These are phyloP conservation scores for Pythium apleroticum DNA, from an alignment of 352 stramenopile genomes.

Conservation along the genomic window DNA sequence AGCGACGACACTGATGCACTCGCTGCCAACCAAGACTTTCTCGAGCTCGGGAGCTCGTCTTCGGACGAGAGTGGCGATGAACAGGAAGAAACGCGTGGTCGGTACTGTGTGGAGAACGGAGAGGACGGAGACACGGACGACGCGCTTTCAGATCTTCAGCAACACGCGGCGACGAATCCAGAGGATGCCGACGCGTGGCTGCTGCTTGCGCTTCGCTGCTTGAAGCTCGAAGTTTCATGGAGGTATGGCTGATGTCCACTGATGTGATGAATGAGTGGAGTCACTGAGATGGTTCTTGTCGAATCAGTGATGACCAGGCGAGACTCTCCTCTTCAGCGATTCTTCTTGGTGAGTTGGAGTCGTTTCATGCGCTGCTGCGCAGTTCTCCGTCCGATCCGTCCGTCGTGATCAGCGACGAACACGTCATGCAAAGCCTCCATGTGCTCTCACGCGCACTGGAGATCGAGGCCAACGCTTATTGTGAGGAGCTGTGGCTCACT, in stretches of 20 bases:
- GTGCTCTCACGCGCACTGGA: constrained; percentile 37
- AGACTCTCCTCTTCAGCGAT: constrained; percentile 18
- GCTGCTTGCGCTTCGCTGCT: constrained; percentile 18
- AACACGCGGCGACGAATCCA: constrained; percentile 6
- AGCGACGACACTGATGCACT: neutral
- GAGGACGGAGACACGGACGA: neutral
- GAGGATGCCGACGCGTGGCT: constrained; percentile 27
- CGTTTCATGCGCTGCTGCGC: constrained; percentile 22
- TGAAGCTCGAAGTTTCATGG: constrained; percentile 20
- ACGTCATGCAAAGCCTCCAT: constrained; percentile 27
- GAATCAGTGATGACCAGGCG: constrained; percentile 29
- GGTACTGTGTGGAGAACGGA: constrained; percentile 14
- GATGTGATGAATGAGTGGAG: too few species aligned
- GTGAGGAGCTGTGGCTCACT: constrained; percentile 35
- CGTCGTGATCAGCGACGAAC: constrained; percentile 7
- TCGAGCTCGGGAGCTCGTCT: constrained; percentile 12
- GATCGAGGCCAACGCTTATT: constrained; percentile 40
- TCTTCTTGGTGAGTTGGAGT: constrained; percentile 24
- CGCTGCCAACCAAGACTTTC: constrained; percentile 10
- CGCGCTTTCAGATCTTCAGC: constrained; percentile 12
- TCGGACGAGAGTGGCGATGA: neutral
- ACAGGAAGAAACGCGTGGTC: neutral
- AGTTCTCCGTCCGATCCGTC: neutral
- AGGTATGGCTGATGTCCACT: constrained; percentile 12
- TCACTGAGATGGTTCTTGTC: neutral